phyloP scores from a whole-genome alignment of 2,329 filamentous ascomycete genomes.

The Dothistroma pini region DNA sequence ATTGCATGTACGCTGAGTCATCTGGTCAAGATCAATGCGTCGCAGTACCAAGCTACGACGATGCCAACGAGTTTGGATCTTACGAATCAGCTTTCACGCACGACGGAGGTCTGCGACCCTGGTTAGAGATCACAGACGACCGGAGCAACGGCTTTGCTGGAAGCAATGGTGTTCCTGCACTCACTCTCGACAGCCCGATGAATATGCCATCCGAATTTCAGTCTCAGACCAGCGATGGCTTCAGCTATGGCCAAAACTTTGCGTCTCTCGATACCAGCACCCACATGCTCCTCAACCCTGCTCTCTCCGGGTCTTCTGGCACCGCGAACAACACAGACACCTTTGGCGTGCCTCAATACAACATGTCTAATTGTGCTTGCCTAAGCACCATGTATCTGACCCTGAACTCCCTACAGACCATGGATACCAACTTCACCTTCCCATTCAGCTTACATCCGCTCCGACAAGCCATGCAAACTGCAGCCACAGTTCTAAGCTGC shows the following conservation, averaged over 20 bases:
- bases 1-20: not conserved
- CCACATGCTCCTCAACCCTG: conserved; percentile 18
- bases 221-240: conserved; percentile 4
- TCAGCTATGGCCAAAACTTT: conserved; percentile 1
- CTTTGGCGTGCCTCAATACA: conserved; percentile 13
- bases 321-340: not conserved
- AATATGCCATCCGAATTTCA: conserved; percentile 19
- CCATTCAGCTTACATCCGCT: conserved; percentile 42
- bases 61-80: conserved; percentile 3
- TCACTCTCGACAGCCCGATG: conserved; percentile 23
- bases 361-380: conserved; percentile 39
- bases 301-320: not conserved
- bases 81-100: conserved; percentile 21
- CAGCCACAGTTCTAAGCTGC: conserved; percentile 41
- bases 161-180: conserved; percentile 12
- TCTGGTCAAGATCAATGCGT: not conserved
- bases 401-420: conserved; percentile 40
- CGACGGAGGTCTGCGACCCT: conserved; percentile 24
- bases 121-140: conserved; percentile 16
- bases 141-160: conserved; percentile 12
- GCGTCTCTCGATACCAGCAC: conserved; percentile 4
- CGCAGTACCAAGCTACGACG: conserved; percentile 5
- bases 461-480: conserved; percentile 41
- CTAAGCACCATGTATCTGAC: conserved; percentile 46
- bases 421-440: conserved; percentile 38